phyloP scores from a whole-genome alignment of 2,329 filamentous ascomycete genomes.

The Ascochyta viciae-villosae region DNA sequence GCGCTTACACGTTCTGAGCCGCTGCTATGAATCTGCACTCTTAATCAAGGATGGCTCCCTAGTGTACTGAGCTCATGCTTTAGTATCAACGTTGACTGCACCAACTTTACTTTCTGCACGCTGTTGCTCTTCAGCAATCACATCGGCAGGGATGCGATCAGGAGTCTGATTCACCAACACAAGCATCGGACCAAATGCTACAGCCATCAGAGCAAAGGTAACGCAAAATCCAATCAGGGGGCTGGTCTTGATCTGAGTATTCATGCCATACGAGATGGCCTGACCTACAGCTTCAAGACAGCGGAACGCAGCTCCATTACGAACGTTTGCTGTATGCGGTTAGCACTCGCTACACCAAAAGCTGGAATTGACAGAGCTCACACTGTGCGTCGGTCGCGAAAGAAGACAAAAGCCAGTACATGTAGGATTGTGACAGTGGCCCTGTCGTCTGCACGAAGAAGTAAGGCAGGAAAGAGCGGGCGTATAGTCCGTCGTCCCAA shows the following conservation, averaged over 20 bases:
- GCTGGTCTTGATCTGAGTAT: constrained; percentile 38
- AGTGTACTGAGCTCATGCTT: constrained; percentile 10
- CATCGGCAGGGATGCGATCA: constrained; percentile 43
- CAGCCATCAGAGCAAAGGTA: constrained; percentile 42
- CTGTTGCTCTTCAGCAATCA: constrained; percentile 35
- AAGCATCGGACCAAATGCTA: constrained; percentile 42
- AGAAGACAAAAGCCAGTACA: constrained; percentile 43
- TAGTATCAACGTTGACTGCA: constrained; percentile 19
- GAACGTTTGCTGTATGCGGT: constrained; percentile 27
- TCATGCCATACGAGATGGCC: constrained; percentile 41
- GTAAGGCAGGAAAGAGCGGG: constrained; percentile 55
- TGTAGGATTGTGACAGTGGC: constrained; percentile 39
- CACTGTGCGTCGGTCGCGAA: constrained; percentile 40
- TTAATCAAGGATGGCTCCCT: no score
- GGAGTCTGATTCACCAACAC: constrained; percentile 41
- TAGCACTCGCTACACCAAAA: neutral
- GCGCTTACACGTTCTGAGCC: neutral
- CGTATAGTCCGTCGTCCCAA: constrained; percentile 55
- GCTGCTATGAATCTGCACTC: no score
- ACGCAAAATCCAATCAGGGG: constrained; percentile 42
- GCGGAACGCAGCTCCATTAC: constrained; percentile 36
- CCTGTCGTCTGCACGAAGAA: constrained; percentile 58
- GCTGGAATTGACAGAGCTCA: neutral
- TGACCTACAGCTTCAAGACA: constrained; percentile 39
- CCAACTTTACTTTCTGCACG: constrained; percentile 26